These are phyloP conservation scores for Metrosideros polymorpha DNA, from an alignment of 441 rosid genomes.

Conservation along the genomic window DNA sequence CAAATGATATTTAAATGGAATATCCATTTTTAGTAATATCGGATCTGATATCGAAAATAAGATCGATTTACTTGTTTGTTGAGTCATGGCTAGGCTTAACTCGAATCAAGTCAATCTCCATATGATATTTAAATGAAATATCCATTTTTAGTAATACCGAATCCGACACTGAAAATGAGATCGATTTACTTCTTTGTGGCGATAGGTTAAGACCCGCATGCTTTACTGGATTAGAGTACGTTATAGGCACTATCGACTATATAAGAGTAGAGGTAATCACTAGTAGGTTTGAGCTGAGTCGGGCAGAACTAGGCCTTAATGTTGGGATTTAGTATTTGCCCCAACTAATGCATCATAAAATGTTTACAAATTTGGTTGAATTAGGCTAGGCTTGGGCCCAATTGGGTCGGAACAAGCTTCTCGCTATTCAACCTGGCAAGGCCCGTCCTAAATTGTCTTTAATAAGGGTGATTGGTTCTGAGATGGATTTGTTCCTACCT, in stretches of 20 bases:
- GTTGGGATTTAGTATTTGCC: fast-evolving
- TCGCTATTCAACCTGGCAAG: not conserved
- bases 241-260: not conserved
- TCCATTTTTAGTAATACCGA: not conserved
- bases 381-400: not conserved
- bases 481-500: no score
- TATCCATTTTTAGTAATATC: not conserved
- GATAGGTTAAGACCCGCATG: not conserved
- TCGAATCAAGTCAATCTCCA: not conserved
- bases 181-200: not conserved
- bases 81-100: not conserved
- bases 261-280: not conserved
- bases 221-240: not conserved
- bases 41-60: fast-evolving
- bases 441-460: not conserved
- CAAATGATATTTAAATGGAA: not conserved
- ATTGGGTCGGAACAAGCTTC: not conserved
- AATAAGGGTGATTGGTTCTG: not conserved
- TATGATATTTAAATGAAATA: not conserved
- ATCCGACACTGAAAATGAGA: fast-evolving
- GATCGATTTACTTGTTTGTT: not conserved
- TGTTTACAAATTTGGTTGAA: not conserved
- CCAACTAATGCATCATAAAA: not conserved
- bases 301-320: not conserved
- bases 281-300: not conserved